Base-by-base conservation (phyloP, 805 yeast genomes). In the Ogataea ramenticola region DNA sequence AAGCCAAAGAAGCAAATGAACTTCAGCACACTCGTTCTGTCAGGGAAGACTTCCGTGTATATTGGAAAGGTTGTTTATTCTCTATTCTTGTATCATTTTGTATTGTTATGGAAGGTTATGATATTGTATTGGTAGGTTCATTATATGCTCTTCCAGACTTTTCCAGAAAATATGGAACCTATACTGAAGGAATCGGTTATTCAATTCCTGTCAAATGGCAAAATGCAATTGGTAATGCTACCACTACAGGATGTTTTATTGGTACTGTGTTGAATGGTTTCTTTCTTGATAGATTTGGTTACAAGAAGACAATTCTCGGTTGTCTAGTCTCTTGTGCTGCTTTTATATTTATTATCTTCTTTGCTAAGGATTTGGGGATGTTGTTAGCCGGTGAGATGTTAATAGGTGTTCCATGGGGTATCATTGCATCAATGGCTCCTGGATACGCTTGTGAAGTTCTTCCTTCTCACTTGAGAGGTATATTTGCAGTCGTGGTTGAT, bases 331-430 rank as follows among this genome's bases (percentile, higher is more conserved):
- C 60, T 0, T 66, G 30, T 36, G 11, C 19, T 5, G 35, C 17
- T 32, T 32, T 32, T 15, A 61, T 72, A 43, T 65, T 63, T 39
- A 56, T 72, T 44, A 66, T 66, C 17, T 72, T 66, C 52, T 66
- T 66, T 48, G 67, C 74, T 7, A 60, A 60, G 4, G 55, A 54
- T 40, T 54, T 69, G 34, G 54, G 56, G 19, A 58, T 64, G 37
- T 64, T 72, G 42, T 58, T 69, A 27, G 68, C 54, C 22, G 76
- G 75, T 40, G 68, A 71, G 48, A 46, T 68, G 24, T 54, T 71
- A 44, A 53, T 64, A 48, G 75, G 75, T 41, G 41, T 72, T 27
- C 64, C 67, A n/a, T 64, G 72, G 66, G 78, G 78, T 41, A 60
- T 63, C 10, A 62, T 71, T 49, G 65, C 63, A 15, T 61, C 72